These are phyloP conservation scores for Pulveroboletus sp. DNA, from an alignment of 768 basidiomycete genomes.

Conservation along the genomic window DNA sequence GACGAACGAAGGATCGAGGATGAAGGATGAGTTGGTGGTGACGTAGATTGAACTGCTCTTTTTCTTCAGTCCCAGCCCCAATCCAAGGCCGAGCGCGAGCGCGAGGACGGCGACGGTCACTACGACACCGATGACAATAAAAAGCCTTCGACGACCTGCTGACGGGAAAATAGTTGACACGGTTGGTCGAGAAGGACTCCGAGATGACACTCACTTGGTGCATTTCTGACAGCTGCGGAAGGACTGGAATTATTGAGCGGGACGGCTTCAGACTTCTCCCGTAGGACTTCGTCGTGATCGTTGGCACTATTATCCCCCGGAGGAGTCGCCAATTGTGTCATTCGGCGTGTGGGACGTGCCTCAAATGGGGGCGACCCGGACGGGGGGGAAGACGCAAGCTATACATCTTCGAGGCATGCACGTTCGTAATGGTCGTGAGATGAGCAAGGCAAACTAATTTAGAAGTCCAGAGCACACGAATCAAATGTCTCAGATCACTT, in stretches of 20 bases:
- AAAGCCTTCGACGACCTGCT: conserved; percentile 21
- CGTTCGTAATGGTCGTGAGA: conserved; percentile 14
- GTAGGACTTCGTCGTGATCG: neutral
- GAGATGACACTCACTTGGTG: conserved; percentile 8
- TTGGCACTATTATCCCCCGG: conserved; percentile 5
- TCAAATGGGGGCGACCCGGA: neutral
- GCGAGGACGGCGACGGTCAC: conserved; percentile 15
- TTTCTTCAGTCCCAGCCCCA: conserved; percentile 27
- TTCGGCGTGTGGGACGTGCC: neutral
- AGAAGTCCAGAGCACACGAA: no score
- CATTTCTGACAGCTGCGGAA: neutral
- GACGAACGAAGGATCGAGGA: conserved; percentile 28
- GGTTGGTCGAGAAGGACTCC: neutral
- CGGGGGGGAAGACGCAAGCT: neutral
- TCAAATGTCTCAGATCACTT: neutral
- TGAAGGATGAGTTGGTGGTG: conserved; percentile 27
- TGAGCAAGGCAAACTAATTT: no score
- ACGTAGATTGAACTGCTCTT: conserved; percentile 10
- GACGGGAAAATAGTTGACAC: neutral
- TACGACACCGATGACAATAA: conserved; percentile 13
- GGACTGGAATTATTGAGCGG: neutral
- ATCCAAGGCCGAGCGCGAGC: conserved; percentile 28
- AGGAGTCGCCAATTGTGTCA: conserved; percentile 3
- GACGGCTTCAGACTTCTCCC: conserved; percentile 1
- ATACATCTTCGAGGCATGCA: conserved; percentile 3